phyloP scores from a whole-genome alignment of 148 eudicot genomes.

The Beta vulgaris region DNA sequence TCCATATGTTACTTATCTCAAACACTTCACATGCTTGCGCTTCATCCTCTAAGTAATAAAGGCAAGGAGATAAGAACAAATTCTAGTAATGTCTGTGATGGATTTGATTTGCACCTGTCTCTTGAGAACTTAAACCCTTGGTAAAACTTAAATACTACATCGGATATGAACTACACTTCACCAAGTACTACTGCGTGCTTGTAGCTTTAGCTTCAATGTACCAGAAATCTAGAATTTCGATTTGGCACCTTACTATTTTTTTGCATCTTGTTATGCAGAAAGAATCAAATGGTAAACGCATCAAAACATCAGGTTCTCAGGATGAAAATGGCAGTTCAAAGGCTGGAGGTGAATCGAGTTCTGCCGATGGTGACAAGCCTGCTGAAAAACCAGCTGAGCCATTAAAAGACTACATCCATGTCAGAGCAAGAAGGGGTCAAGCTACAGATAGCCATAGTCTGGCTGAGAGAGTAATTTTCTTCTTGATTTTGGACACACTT shows the following conservation, averaged over 20 bases:
- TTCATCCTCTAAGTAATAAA: background rate
- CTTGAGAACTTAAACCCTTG: background rate
- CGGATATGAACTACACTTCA: background rate
- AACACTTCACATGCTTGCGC: background rate
- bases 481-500: background rate
- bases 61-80: background rate
- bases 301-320: conserved; percentile 45
- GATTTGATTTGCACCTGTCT: background rate
- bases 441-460: conserved; percentile 99
- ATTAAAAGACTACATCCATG: conserved; percentile 93
- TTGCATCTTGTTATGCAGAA: conserved; percentile 36
- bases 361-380: conserved; percentile 47
- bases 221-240: background rate
- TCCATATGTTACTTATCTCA: background rate
- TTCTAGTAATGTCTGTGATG: background rate
- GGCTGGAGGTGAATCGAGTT: conserved; percentile 55
- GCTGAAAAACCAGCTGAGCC: conserved; percentile 57
- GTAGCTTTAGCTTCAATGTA: conserved; percentile 14
- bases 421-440: conserved; percentile 97
- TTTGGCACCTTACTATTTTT: conserved; percentile 9
- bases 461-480: conserved; percentile 79
- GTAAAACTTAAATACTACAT: background rate
- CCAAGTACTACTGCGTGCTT: background rate
- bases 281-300: conserved; percentile 49
- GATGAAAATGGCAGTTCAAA: conserved; percentile 53